Evolutionary conservation across 202 grass and related monocot species (phyloP), one percentile per base, ranked within the genome.

Genomic region (Zoysia matrella): DNA sequence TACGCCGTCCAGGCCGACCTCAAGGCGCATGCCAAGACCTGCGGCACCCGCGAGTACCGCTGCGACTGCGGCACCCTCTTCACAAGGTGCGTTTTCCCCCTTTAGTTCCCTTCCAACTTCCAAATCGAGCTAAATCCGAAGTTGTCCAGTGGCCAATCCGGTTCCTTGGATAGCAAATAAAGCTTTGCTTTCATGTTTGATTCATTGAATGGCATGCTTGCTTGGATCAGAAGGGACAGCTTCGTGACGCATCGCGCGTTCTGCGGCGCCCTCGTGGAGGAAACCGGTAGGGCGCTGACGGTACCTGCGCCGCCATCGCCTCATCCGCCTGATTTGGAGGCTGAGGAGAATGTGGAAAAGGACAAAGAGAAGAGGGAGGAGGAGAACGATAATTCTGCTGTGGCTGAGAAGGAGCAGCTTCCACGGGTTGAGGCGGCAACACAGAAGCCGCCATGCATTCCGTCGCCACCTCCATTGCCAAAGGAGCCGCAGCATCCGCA

Each of bases 11-110:
- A 90, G 69, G 81, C 89, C 0, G 92, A 95, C 68, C 88, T 86
- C 84, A 94, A 94, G 83, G 89, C 89, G 5, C 92, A 94, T 52
- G 77, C 75, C 79, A 91, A 92, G 78, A 94, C 89, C 75, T 94
- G 92, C 84, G 92, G 92, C 82, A 92, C 82, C 75, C 82, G 92
- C 71, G 89, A 94, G 85, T 94, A 94, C 74, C 77, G 86, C 4
- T 94, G 92, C 75, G 89, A 90, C 71, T 92, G 92, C 75, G 92
- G 92, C 71, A 94, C 92, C 15, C 92, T 94, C 81, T 94, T 94
- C 22, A 22, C 22, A 22, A 22, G 22, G 22, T 22, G 22, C 22
- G 22, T 22, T 22, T 22, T 22, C 22, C 22, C 22, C 22, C 22
- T 22, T 22, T 22, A 22, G 22, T 22, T 22, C 22, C 22, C 22